phyloP scores from a whole-genome alignment of 2,329 filamentous ascomycete genomes.

The Exophiala spinifera region DNA sequence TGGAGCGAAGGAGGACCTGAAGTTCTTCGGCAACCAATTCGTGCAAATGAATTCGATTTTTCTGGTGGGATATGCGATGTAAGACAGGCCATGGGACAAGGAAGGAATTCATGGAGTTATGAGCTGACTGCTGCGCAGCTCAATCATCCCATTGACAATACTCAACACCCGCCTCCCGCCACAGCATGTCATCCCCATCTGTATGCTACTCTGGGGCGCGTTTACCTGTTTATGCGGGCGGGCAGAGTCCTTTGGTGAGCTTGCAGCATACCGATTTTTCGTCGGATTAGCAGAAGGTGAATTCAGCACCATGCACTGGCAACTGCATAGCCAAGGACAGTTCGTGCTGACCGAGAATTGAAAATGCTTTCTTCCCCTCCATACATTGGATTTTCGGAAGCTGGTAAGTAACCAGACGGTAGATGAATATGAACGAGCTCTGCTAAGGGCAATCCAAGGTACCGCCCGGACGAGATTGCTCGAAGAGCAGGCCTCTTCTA shows the following conservation, averaged over 20 bases:
- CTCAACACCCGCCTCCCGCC: slow-evolving; percentile 4
- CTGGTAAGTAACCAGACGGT: slow-evolving; percentile 18
- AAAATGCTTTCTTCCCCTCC: slow-evolving; percentile 30
- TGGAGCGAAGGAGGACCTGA: slow-evolving; percentile 28
- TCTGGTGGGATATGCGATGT: no score
- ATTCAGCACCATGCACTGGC: no score
- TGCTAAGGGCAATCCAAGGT: no score
- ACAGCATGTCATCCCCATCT: slow-evolving; percentile 18
- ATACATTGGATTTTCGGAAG: slow-evolving; percentile 29
- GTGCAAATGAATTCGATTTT: no score
- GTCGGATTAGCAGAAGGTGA: no score
- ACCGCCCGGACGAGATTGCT: slow-evolving; percentile 33
- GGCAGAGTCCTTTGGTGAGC: no score
- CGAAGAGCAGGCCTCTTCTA: slow-evolving; percentile 39
- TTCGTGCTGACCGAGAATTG: slow-evolving; percentile 13
- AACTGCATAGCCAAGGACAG: background rate
- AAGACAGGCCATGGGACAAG: no score
- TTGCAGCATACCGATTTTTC: no score
- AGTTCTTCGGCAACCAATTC: no score
- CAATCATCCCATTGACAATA: slow-evolving; percentile 8
- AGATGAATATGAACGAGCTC: no score
- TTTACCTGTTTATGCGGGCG: no score
- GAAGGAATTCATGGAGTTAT: no score
- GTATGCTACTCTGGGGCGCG: slow-evolving; percentile 32
- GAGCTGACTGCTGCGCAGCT: slow-evolving; percentile 5